A percentile compares a stretch with the other conserved stretches of the same genome.
These are phyloP conservation scores for Penicillium sp. DNA, from an alignment of 2,329 filamentous ascomycete species.

Conservation along the genomic window DNA sequence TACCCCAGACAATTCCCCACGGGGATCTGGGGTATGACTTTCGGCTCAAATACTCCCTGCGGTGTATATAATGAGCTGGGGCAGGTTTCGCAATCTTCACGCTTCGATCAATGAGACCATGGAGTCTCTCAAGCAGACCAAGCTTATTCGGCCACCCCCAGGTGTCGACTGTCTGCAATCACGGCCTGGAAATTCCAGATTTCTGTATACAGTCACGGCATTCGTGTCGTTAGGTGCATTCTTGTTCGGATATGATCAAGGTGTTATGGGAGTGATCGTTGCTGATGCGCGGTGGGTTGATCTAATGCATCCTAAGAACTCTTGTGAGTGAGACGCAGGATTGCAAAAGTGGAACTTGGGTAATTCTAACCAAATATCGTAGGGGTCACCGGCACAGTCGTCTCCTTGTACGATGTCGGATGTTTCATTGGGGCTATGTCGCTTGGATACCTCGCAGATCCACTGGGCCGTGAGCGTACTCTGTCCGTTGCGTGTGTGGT, in stretches of 20 bases:
- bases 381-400: conserved; percentile 20
- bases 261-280: conserved; percentile 21
- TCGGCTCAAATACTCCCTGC: background rate
- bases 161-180: conserved; percentile 1
- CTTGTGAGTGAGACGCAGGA: conserved; percentile 5
- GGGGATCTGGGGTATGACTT: background rate
- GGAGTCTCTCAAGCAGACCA: conserved; percentile 12
- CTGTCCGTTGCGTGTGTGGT: conserved; percentile 19
- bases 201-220: conserved; percentile 14
- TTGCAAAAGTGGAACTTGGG: too few species aligned
- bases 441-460: conserved; percentile 19
- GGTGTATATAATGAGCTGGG: background rate
- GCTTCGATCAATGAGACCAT: background rate
- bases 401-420: conserved; percentile 20
- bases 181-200: conserved; percentile 2
- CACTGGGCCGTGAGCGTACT: conserved; percentile 22
- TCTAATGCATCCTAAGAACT: conserved; percentile 19
- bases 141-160: conserved; percentile 11
- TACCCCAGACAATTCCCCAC: conserved; percentile 3
- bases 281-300: conserved; percentile 22
- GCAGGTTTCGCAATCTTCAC: background rate
- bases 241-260: conserved; percentile 23
- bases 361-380: background rate
- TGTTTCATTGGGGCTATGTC: conserved; percentile 23
- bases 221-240: conserved; percentile 22